Evolutionary conservation across 2,329 filamentous ascomycete species (phyloP).

Genomic region (Onygenales sp.): DNA sequence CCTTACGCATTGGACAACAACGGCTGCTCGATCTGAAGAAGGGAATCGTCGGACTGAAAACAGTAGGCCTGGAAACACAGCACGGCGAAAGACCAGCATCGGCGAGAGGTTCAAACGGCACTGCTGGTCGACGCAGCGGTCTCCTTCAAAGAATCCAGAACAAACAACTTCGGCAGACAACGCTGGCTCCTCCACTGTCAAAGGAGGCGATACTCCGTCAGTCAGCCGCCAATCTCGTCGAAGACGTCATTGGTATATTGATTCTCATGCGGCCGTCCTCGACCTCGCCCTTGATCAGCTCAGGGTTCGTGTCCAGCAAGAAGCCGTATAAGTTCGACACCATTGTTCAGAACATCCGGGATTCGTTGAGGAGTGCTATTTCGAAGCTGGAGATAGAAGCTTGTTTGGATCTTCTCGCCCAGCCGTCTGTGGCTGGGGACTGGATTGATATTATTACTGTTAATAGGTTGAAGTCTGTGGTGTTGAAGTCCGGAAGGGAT

Average conservation of each 20-base stretch:
- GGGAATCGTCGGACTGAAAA: conserved; percentile 27
- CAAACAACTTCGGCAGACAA: conserved; percentile 51
- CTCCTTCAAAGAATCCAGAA: conserved; percentile 67
- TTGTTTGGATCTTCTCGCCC: conserved; percentile 39
- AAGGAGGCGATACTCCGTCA: conserved; percentile 51
- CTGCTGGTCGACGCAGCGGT: conserved; percentile 41
- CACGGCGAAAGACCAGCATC: conserved; percentile 7
- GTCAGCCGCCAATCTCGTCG: conserved; percentile 56
- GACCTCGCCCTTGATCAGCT: conserved; percentile 24
- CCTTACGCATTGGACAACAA: conserved; percentile 31
- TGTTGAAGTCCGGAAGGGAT: conserved; percentile 34
- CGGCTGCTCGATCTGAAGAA: conserved; percentile 31
- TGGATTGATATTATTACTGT: conserved; percentile 42
- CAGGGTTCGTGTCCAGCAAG: conserved; percentile 31
- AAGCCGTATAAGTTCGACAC: conserved; percentile 58
- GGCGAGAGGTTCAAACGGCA: conserved; percentile 18
- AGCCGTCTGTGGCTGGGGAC: conserved; percentile 37
- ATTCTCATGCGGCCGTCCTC: conserved; percentile 46
- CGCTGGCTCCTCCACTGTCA: conserved; percentile 35
- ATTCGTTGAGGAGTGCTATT: conserved; percentile 50
- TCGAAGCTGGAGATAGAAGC: conserved; percentile 38
- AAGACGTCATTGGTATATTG: conserved; percentile 60
- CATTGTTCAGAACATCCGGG: conserved; percentile 55
- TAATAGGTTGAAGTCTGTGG: conserved; percentile 36
- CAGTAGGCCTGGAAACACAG: conserved; percentile 7